Percentiles rank a stretch among this genome's conserved stretches.
These are phyloP conservation scores for Colletotrichum kahawae DNA, from an alignment of 2,329 filamentous ascomycete species.

Conservation along the genomic window DNA sequence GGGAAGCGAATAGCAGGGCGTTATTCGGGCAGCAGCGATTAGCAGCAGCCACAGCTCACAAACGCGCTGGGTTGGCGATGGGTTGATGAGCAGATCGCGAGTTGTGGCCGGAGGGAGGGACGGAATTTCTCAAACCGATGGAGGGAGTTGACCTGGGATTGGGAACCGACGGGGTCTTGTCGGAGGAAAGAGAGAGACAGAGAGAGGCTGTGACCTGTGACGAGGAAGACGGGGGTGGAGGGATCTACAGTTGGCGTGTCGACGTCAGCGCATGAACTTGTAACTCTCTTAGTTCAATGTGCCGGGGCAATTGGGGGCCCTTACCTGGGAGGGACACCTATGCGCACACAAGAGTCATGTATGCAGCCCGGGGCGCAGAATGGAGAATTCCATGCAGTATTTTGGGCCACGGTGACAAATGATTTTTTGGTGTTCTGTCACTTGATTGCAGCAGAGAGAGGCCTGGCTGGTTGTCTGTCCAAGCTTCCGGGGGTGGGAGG, in stretches of 20 bases:
- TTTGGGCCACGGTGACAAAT: background rate
- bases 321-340: conserved; percentile 14
- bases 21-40: background rate
- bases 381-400: background rate
- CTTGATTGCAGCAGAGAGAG: background rate
- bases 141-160: background rate
- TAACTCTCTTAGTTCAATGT: conserved; percentile 21
- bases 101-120: background rate
- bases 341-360: conserved; percentile 20
- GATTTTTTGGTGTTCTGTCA: background rate
- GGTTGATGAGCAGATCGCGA: background rate
- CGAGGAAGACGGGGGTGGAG: conserved; percentile 20
- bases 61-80: background rate
- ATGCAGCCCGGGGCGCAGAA: background rate
- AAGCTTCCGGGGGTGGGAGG: background rate
- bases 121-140: background rate
- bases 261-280: conserved; percentile 55
- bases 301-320: conserved; percentile 18
- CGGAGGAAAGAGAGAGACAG: background rate
- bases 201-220: conserved; percentile 21
- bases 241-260: conserved; percentile 44
- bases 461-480: background rate
- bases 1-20: background rate
- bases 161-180: background rate
- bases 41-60: background rate